Conservation (phyloP, 2,329 filamentous ascomycete species). For the Epichloe amarillans region DNA sequence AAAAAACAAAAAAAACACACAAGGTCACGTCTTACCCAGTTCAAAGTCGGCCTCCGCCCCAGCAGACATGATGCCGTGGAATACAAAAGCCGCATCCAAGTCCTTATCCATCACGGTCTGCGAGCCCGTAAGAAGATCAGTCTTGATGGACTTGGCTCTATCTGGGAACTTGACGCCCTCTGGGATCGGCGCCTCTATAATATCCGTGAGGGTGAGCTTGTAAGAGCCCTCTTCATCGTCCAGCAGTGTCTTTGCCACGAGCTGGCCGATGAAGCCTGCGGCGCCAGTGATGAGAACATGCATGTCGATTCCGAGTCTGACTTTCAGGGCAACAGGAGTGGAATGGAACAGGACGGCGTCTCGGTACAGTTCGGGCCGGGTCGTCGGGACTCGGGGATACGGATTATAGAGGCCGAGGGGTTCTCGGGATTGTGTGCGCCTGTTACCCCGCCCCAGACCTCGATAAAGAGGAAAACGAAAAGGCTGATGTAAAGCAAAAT, state of each 20-base stretch:
- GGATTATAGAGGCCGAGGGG: neutral
- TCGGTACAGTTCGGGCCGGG: no score
- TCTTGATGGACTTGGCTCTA: conserved; percentile 7
- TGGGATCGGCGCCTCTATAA: conserved; percentile 36
- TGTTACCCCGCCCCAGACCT: neutral
- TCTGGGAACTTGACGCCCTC: conserved; percentile 16
- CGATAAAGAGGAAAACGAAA: no score
- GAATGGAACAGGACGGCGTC: no score
- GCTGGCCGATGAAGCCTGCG: conserved; percentile 48
- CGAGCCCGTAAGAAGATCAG: conserved; percentile 5
- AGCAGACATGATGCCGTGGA: conserved; percentile 51
- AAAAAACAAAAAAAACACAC: no score
- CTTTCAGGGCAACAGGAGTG: no score
- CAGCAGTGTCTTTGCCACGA: conserved; percentile 40
- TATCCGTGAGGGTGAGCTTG: conserved; percentile 40
- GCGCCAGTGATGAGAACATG: conserved; percentile 46
- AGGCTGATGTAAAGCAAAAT: neutral
- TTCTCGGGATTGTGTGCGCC: neutral
- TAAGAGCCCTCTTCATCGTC: conserved; percentile 16
- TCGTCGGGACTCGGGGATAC: no score
- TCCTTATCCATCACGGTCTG: conserved; percentile 10
- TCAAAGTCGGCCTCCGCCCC: conserved; percentile 45
- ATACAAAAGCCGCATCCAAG: conserved; percentile 37
- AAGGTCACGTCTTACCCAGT: conserved; percentile 11
- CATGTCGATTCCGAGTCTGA: neutral